Conservation (phyloP, 371 early-diverging fungal genomes). For the Syncephalis plumigaleata region DNA sequence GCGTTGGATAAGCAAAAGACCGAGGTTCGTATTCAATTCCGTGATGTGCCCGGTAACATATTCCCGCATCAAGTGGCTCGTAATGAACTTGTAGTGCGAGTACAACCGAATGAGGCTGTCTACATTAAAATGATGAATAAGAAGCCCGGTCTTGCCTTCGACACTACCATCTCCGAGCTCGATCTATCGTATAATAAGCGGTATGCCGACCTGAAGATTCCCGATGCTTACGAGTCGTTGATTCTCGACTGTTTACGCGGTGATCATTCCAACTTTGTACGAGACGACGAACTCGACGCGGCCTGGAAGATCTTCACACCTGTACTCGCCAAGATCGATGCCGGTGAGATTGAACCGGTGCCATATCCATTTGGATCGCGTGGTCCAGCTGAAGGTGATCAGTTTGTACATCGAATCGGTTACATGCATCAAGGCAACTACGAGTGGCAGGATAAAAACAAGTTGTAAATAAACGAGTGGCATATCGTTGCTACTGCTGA, state of each 20-base stretch:
- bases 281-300: constrained; percentile 87
- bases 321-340: constrained; percentile 75
- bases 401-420: constrained; percentile 24
- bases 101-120: constrained; percentile 92
- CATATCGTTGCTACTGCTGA: too few relatives aligned
- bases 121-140: constrained; percentile 95
- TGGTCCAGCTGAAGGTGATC: constrained; percentile 63
- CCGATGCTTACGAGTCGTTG: constrained; percentile 92
- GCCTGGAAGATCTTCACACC: constrained; percentile 98
- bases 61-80: constrained; percentile 50
- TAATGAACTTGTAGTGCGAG: constrained; percentile 91
- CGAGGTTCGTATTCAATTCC: constrained; percentile 91
- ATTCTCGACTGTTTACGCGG: constrained; percentile 79
- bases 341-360: constrained; percentile 38
- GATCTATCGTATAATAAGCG: constrained; percentile 80
- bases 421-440: too few relatives aligned
- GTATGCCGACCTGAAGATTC: constrained; percentile 70
- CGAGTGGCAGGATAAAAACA: too few relatives aligned
- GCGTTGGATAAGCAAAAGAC: constrained; percentile 86
- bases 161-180: constrained; percentile 67
- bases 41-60: constrained; percentile 61
- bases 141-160: constrained; percentile 56
- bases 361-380: constrained; percentile 77
- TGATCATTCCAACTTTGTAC: constrained; percentile 93
- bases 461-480: too few relatives aligned